These are phyloP conservation scores for Powellomyces hirtus DNA, from an alignment of 192 early-diverging fungal genomes.

Conservation along the genomic window DNA sequence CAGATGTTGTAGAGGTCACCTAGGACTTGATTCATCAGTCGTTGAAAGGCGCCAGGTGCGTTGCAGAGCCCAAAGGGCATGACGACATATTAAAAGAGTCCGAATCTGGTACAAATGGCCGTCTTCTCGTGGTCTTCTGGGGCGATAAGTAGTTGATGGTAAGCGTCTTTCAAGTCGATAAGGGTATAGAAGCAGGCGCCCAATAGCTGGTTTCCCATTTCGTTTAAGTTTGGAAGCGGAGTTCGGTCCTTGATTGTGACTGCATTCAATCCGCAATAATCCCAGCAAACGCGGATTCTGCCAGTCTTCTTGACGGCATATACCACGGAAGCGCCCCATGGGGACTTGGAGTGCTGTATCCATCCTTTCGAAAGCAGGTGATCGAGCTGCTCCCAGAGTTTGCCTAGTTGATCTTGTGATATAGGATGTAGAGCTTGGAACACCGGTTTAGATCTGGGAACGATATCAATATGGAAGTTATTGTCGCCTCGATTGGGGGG, in stretches of 20 bases:
- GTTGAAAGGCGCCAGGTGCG: constrained; percentile 56
- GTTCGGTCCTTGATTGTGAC: background rate
- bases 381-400: background rate
- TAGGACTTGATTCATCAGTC: constrained; percentile 47
- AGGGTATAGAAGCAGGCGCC: background rate
- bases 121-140: background rate
- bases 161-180: background rate
- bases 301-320: constrained; percentile 51
- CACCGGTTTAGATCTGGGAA: background rate
- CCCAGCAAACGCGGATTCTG: constrained; percentile 37
- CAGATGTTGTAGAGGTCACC: constrained; percentile 17
- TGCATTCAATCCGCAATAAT: constrained; percentile 21
- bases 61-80: constrained; percentile 64
- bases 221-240: background rate
- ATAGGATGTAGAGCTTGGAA: background rate
- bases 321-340: constrained; percentile 20
- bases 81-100: constrained; percentile 51
- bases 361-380: background rate
- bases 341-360: constrained; percentile 14
- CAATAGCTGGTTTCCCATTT: background rate
- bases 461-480: background rate
- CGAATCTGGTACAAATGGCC: constrained; percentile 5
- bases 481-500: constrained; percentile 2
- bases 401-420: background rate
- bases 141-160: background rate